phyloP scores from a whole-genome alignment of 371 early-diverging fungal genomes.

The Rhizopus stolonifer region DNA sequence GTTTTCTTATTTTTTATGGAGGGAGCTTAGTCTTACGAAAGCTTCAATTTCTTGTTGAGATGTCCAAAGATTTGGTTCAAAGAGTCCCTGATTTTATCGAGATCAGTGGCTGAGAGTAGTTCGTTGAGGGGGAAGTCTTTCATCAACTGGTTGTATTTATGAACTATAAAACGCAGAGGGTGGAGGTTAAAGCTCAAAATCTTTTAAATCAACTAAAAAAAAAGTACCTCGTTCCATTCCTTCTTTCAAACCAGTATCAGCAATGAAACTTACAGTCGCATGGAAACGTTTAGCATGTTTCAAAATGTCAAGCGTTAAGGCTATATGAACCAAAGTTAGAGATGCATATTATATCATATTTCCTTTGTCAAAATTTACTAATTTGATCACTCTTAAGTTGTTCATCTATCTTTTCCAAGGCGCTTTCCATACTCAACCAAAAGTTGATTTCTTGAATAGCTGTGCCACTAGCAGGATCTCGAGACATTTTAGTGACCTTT shows the following conservation, averaged over 20 bases:
- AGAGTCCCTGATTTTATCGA: slow-evolving; percentile 79
- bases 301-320: slow-evolving; percentile 90
- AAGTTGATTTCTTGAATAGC: slow-evolving; percentile 98
- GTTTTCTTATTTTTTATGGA: background rate
- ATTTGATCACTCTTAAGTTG: slow-evolving; percentile 93
- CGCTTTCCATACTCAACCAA: slow-evolving; percentile 96
- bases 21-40: slow-evolving; percentile 59
- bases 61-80: slow-evolving; percentile 89
- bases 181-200: no score
- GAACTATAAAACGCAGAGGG: slow-evolving; percentile 51
- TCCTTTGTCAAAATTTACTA: slow-evolving; percentile 36
- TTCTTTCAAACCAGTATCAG: slow-evolving; percentile 98
- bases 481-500: slow-evolving; percentile 92
- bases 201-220: no score
- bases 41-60: slow-evolving; percentile 93
- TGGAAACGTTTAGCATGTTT: slow-evolving; percentile 98
- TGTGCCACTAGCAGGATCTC: slow-evolving; percentile 91
- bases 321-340: slow-evolving; percentile 24
- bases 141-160: slow-evolving; percentile 96
- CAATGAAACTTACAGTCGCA: slow-evolving; percentile 94
- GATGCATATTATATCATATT: background rate
- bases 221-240: slow-evolving; percentile 75
- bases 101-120: slow-evolving; percentile 91
- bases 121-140: slow-evolving; percentile 97
- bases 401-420: slow-evolving; percentile 90